Conservation (phyloP, 768 basidiomycete genomes). For the Coprinopsis cinerea region DNA sequence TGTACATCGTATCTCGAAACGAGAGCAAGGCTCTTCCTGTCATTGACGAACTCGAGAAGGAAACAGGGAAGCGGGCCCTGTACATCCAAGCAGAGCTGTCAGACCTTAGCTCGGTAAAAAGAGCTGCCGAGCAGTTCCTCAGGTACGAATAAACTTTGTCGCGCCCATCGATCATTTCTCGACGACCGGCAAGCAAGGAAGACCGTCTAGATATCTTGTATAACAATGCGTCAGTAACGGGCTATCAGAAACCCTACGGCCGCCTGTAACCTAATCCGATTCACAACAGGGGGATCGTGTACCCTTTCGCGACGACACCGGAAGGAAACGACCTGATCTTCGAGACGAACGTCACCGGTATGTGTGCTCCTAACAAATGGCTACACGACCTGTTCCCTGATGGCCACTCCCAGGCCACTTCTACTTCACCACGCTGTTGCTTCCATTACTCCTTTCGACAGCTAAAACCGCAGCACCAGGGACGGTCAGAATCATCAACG, state of each 20-base stretch:
- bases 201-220: conserved; percentile 36
- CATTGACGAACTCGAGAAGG: conserved; percentile 44
- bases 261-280: neutral
- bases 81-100: conserved; percentile 40
- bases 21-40: conserved; percentile 39
- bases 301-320: conserved; percentile 37
- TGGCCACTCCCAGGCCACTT: conserved; percentile 46
- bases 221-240: conserved; percentile 37
- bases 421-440: conserved; percentile 44
- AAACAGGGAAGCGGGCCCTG: conserved; percentile 39
- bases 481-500: conserved; percentile 32
- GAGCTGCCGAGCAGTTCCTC: conserved; percentile 34
- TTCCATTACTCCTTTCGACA: conserved; percentile 32
- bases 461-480: conserved; percentile 23
- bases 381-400: conserved; percentile 6
- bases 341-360: conserved; percentile 41
- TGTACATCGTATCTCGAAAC: conserved; percentile 51
- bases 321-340: conserved; percentile 55
- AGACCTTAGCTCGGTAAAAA: conserved; percentile 33
- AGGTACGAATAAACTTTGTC: conserved; percentile 31
- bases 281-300: conserved; percentile 28
- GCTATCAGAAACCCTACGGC: neutral
- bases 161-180: conserved; percentile 12
- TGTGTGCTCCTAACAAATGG: conserved; percentile 23
- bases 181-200: conserved; percentile 28